Evolutionary conservation across 192 early-diverging fungal species (phyloP).

Genomic region (Kappamyces sp.): DNA sequence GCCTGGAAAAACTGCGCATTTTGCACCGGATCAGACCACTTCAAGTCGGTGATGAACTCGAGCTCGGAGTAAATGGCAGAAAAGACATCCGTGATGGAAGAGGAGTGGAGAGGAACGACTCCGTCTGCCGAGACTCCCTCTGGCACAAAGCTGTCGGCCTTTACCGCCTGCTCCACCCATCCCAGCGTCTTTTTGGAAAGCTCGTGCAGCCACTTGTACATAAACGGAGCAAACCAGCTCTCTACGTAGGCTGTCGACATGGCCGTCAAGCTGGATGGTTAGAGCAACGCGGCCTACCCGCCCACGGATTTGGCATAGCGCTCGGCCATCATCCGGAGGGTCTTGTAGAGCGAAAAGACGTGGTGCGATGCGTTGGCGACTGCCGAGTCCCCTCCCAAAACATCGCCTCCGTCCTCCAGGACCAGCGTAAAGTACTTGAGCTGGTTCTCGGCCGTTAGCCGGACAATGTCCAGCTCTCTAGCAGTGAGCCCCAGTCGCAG

Average conservation of each 20-base stretch:
- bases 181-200: conserved; percentile 35
- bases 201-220: conserved; percentile 42
- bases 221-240: conserved; percentile 47
- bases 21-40: conserved; percentile 46
- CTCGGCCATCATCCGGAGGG: conserved; percentile 37
- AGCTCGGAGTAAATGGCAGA: conserved; percentile 45
- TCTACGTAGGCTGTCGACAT: conserved; percentile 28
- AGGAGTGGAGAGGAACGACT: conserved; percentile 23
- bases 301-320: conserved; percentile 38
- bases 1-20: conserved; percentile 44
- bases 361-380: conserved; percentile 31
- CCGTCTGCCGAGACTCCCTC: conserved; percentile 22
- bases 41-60: conserved; percentile 44
- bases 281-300: conserved; percentile 18
- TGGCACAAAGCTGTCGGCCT: conserved; percentile 47
- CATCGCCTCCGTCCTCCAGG: conserved; percentile 34
- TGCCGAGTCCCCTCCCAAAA: conserved; percentile 33
- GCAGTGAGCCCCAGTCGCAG: neutral
- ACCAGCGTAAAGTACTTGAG: conserved; percentile 41
- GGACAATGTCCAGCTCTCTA: conserved; percentile 45
- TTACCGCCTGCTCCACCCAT: conserved; percentile 50
- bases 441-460: conserved; percentile 42
- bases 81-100: conserved; percentile 48
- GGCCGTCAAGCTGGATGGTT: neutral
- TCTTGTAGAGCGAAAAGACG: conserved; percentile 42